phyloP scores from a whole-genome alignment of 2,329 filamentous ascomycete genomes.

The Paramyrothecium roridum region DNA sequence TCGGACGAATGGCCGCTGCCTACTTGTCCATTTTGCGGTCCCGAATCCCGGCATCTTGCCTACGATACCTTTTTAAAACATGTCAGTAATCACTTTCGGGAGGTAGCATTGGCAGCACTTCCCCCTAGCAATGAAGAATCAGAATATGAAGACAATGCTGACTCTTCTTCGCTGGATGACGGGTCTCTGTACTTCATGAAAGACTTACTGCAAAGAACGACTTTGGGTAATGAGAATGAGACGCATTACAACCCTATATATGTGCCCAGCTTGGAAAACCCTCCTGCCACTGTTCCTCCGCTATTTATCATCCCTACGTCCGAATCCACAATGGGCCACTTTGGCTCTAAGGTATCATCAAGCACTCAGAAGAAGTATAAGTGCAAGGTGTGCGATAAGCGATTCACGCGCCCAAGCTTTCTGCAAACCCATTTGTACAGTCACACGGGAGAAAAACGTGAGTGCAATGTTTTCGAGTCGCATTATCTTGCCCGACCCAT shows the following conservation, averaged over 20 bases:
- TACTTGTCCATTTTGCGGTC: neutral
- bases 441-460: constrained; percentile 97
- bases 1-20: neutral
- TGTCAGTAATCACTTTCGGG: neutral
- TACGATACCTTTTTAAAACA: neutral
- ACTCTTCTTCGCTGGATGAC: too few relatives aligned
- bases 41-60: neutral
- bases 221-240: too few relatives aligned
- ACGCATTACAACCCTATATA: too few relatives aligned
- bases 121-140: neutral
- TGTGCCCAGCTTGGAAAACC: too few relatives aligned
- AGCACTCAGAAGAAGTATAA: constrained; percentile 99
- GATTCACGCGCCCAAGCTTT: constrained; percentile 91
- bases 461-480: constrained; percentile 36
- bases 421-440: constrained; percentile 98
- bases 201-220: too few relatives aligned
- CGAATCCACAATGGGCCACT: constrained; percentile 97
- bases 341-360: constrained; percentile 92
- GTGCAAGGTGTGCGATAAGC: constrained; percentile 98
- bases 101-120: neutral
- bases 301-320: too few relatives aligned
- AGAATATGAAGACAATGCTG: neutral
- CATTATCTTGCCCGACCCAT: neutral
- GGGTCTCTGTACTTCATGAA: too few relatives aligned
- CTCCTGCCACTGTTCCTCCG: too few relatives aligned